Percentiles rank a stretch among this genome's conserved stretches.
Conservation (phyloP, 2,329 filamentous ascomycete species). For the Epichloe coenophiala region DNA sequence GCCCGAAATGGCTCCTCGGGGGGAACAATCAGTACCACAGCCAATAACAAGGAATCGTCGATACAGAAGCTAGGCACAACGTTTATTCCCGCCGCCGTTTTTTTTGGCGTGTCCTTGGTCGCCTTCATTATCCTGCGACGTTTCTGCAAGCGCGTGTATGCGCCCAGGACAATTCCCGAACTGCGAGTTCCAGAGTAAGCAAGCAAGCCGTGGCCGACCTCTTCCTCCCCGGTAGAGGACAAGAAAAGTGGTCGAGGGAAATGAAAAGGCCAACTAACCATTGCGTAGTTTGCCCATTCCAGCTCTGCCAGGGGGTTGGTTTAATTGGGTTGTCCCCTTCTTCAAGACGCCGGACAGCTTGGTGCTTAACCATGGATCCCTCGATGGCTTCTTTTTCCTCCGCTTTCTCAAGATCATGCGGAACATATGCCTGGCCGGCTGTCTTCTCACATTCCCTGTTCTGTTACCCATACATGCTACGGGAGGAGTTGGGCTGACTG, state of each 20-base stretch:
- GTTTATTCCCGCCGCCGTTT: slow-evolving; percentile 39
- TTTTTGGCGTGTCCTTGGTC: slow-evolving; percentile 33
- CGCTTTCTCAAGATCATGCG: slow-evolving; percentile 59
- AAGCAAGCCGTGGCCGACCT: slow-evolving; percentile 3
- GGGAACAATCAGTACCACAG: slow-evolving; percentile 21
- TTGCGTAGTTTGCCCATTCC: slow-evolving; percentile 43
- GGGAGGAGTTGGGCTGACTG: slow-evolving; percentile 47
- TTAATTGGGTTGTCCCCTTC: slow-evolving; percentile 57
- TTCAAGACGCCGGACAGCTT: slow-evolving; percentile 61
- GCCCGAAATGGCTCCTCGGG: slow-evolving; percentile 19
- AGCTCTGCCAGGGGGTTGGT: slow-evolving; percentile 42
- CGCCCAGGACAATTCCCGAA: slow-evolving; percentile 35
- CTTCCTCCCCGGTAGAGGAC: background rate
- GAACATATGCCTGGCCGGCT: slow-evolving; percentile 73
- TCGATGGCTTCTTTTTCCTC: slow-evolving; percentile 84
- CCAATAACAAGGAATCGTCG: slow-evolving; percentile 21
- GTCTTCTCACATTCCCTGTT: slow-evolving; percentile 73
- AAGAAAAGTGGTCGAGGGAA: background rate
- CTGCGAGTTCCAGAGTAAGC: slow-evolving; percentile 30
- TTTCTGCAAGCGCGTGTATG: slow-evolving; percentile 38
- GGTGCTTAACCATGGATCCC: slow-evolving; percentile 76
- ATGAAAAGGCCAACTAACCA: background rate
- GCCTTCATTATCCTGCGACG: slow-evolving; percentile 36
- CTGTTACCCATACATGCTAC: slow-evolving; percentile 79
- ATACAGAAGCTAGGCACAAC: slow-evolving; percentile 30